Evolutionary conservation across 345 rosid species (phyloP).

Genomic region (Litchi chinensis): DNA sequence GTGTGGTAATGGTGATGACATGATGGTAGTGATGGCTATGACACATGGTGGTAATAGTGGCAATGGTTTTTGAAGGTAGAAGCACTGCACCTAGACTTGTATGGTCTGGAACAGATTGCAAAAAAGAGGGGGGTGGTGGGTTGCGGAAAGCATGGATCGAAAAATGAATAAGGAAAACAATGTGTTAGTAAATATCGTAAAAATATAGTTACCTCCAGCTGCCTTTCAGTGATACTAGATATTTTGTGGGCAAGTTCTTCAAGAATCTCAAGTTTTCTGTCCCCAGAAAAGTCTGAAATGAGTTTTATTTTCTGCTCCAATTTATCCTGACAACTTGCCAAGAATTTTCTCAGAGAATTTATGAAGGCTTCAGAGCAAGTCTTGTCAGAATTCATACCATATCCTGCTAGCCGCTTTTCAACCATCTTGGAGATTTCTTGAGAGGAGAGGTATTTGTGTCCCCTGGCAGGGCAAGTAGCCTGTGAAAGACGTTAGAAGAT

Average conservation of each 20-base stretch:
- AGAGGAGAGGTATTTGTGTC: slow-evolving; percentile 58
- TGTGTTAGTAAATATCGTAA: background rate
- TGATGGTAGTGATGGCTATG: background rate
- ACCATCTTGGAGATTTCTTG: slow-evolving; percentile 44
- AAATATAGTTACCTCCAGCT: slow-evolving; percentile 62
- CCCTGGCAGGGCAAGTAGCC: slow-evolving; percentile 81
- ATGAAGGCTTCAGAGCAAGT: slow-evolving; percentile 70
- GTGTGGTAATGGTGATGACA: background rate
- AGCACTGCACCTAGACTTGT: background rate
- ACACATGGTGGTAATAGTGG: background rate
- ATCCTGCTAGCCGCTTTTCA: slow-evolving; percentile 46
- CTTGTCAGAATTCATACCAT: slow-evolving; percentile 40
- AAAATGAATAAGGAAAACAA: too few species aligned
- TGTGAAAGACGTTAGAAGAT: slow-evolving; percentile 33
- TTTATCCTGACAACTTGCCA: slow-evolving; percentile 30
- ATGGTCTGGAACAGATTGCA: background rate
- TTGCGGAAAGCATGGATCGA: too few species aligned
- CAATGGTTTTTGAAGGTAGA: background rate
- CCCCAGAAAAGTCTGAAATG: slow-evolving; percentile 25
- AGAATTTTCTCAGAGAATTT: slow-evolving; percentile 55
- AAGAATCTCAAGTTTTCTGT: slow-evolving; percentile 34
- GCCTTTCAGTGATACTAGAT: slow-evolving; percentile 70
- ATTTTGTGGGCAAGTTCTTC: slow-evolving; percentile 52
- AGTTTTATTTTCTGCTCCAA: slow-evolving; percentile 30
- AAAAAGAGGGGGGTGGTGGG: background rate